A percentile compares a stretch with the other conserved stretches of the same genome.
Conservation (phyloP, 2,329 filamentous ascomycete species). For the Pyrenophora seminiperda region DNA sequence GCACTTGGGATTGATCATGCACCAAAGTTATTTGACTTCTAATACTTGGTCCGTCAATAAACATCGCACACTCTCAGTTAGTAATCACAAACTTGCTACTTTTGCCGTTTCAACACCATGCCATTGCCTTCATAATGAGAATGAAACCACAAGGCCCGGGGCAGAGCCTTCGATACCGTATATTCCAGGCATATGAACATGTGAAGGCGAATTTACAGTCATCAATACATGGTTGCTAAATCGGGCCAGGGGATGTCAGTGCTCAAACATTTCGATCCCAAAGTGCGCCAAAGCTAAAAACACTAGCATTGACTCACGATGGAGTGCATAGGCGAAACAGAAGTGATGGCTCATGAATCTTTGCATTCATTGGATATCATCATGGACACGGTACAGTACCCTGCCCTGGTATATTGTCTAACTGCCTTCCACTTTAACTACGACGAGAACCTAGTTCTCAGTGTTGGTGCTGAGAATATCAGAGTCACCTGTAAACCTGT, state of each 20-base stretch:
- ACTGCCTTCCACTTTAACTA: constrained; percentile 13
- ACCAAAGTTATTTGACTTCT: no score
- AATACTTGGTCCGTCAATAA: no score
- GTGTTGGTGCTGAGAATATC: constrained; percentile 86
- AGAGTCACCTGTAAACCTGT: constrained; percentile 63
- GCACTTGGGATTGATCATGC: no score
- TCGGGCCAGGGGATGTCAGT: not conserved
- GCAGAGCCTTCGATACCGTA: no score
- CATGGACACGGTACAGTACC: constrained; percentile 23
- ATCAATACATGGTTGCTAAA: not conserved
- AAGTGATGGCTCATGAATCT: constrained; percentile 28
- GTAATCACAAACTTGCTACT: no score
- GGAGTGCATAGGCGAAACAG: constrained; percentile 8
- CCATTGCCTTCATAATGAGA: no score
- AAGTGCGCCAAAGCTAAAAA: not conserved
- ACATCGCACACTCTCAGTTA: no score
- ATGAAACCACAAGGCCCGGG: no score
- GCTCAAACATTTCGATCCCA: not conserved
- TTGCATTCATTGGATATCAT: constrained; percentile 39
- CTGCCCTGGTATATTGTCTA: constrained; percentile 35
- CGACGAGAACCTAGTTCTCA: constrained; percentile 42
- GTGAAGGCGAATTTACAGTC: no score
- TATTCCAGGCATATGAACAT: no score
- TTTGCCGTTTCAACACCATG: no score
- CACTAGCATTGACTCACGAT: not conserved